Evolutionary conservation across 108 stramenopile genomes (phyloP).

Genomic region (Chaetoceros tenuissimus): DNA sequence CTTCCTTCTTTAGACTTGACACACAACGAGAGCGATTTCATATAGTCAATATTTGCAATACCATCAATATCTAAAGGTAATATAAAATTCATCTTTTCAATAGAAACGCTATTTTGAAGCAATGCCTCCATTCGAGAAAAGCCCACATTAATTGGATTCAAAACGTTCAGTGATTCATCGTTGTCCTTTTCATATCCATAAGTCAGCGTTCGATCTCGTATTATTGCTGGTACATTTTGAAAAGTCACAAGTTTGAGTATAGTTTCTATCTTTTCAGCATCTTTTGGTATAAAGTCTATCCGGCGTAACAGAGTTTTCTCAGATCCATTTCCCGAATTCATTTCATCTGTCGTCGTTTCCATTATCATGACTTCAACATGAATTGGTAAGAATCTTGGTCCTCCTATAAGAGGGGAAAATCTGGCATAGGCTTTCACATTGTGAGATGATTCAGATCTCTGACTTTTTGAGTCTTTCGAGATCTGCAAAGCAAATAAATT

Average conservation of each 20-base stretch:
- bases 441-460: no score
- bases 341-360: background rate
- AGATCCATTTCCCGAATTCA: background rate
- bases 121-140: no score
- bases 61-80: background rate
- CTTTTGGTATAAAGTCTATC: conserved; percentile 25
- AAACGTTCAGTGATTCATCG: no score
- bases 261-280: conserved; percentile 15
- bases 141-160: no score
- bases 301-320: conserved; percentile 8
- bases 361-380: conserved; percentile 30
- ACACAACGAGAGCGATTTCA: background rate
- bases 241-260: conserved; percentile 13
- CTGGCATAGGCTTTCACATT: conserved; percentile 11
- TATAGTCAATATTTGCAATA: background rate
- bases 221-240: conserved; percentile 14
- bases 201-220: conserved; percentile 11
- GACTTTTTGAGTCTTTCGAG: no score
- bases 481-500: no score
- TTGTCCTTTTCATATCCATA: background rate
- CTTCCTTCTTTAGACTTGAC: background rate
- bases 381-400: conserved; percentile 22
- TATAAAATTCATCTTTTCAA: background rate
- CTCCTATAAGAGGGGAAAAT: conserved; percentile 33
- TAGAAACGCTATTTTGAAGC: background rate